phyloP scores from a whole-genome alignment of 768 basidiomycete species.

The Mycena haematopus region DNA sequence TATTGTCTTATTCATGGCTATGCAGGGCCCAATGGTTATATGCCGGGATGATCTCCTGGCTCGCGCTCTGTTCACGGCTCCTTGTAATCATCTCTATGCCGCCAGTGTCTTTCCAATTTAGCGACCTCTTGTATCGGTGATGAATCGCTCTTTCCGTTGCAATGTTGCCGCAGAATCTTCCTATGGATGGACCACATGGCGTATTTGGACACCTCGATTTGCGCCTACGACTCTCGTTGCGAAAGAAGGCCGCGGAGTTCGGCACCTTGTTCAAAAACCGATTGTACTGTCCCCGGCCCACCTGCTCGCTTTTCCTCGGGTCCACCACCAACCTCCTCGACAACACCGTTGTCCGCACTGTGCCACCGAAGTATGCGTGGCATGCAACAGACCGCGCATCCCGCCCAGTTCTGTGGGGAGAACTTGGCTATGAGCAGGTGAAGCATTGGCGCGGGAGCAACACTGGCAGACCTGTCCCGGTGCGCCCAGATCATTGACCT shows the following conservation, averaged over 20 bases:
- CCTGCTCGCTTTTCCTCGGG: conserved; percentile 62
- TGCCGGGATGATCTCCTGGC: conserved; percentile 44
- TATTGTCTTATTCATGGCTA: background rate
- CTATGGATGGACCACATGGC: conserved; percentile 32
- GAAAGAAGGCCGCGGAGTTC: conserved; percentile 54
- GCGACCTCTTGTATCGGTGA: conserved; percentile 51
- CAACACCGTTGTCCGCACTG: conserved; percentile 51
- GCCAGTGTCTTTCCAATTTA: conserved; percentile 48
- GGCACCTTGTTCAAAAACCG: conserved; percentile 46
- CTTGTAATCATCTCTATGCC: conserved; percentile 58
- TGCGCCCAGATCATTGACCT: conserved; percentile 65
- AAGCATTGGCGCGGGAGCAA: conserved; percentile 50
- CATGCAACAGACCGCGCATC: conserved; percentile 57
- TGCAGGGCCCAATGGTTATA: conserved; percentile 45
- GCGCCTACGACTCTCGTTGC: conserved; percentile 40
- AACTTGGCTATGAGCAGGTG: conserved; percentile 51
- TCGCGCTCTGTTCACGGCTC: conserved; percentile 40
- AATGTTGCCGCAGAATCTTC: conserved; percentile 54
- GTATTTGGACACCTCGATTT: conserved; percentile 34
- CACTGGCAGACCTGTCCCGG: conserved; percentile 71
- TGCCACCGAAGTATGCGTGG: conserved; percentile 45
- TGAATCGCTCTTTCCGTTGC: conserved; percentile 58
- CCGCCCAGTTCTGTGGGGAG: conserved; percentile 45
- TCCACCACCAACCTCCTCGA: conserved; percentile 34
- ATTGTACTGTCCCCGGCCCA: conserved; percentile 56